Evolutionary conservation across 1,139 yeast species (phyloP).

Genomic region (Hansenula lynferdii): DNA sequence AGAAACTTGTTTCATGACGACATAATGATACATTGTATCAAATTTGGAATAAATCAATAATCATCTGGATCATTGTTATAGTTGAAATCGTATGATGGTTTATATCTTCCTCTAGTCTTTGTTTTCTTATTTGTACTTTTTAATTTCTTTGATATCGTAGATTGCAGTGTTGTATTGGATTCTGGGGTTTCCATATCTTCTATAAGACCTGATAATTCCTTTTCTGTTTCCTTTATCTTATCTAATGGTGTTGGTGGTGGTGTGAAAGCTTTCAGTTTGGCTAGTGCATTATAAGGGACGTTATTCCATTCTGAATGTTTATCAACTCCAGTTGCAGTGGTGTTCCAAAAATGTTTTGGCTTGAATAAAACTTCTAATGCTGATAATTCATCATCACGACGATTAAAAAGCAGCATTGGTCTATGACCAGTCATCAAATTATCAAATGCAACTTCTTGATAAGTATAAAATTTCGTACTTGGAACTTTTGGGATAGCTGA

Average conservation of each 20-base stretch:
- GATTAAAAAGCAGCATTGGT: constrained; percentile 1
- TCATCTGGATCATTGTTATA: neutral
- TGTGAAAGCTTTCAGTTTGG: constrained; percentile 12
- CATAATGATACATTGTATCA: too few species aligned
- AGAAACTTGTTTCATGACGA: neutral
- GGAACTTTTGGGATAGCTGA: constrained; percentile 21
- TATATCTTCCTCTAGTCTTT: constrained; percentile 1
- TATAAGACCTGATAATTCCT: neutral
- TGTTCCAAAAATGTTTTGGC: constrained; percentile 7
- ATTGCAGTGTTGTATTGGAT: neutral
- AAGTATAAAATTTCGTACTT: constrained; percentile 8
- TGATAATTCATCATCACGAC: neutral
- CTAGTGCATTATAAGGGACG: constrained; percentile 7
- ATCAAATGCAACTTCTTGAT: constrained; percentile 16
- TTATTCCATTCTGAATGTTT: constrained; percentile 20
- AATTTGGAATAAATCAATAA: neutral
- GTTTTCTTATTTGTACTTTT: neutral
- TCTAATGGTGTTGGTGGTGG: constrained; percentile 4
- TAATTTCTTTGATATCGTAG: neutral
- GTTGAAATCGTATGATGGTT: constrained; percentile 1
- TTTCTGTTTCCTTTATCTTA: neutral
- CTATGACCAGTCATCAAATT: constrained; percentile 18
- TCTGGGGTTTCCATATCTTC: neutral
- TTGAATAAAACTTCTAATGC: neutral
- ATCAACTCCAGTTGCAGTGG: constrained; percentile 16